Evolutionary conservation across 2,329 filamentous ascomycete genomes (phyloP).

Genomic region (Xylariaceae sp.): DNA sequence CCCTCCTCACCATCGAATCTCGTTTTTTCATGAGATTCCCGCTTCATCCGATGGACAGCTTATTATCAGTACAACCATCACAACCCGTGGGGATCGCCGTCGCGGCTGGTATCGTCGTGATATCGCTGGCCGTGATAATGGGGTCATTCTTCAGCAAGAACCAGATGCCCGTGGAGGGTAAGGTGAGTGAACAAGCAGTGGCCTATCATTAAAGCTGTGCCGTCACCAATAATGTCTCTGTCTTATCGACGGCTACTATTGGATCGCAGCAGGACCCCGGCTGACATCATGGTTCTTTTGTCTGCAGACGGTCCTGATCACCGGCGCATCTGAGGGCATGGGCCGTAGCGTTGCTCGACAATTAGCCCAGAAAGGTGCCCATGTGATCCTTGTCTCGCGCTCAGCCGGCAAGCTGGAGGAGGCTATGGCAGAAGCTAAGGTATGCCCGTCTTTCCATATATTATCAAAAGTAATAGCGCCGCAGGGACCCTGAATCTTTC

Average conservation of each 20-base stretch:
- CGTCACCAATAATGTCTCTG: no score
- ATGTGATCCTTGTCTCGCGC: constrained; percentile 79
- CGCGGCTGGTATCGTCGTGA: constrained; percentile 30
- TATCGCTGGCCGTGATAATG: constrained; percentile 48
- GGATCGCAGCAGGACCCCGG: neutral
- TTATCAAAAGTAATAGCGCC: neutral
- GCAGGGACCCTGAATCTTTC: constrained; percentile 12
- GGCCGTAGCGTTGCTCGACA: constrained; percentile 69
- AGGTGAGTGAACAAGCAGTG: constrained; percentile 46
- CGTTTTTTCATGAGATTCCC: neutral
- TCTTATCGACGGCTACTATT: no score
- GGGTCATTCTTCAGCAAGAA: constrained; percentile 65
- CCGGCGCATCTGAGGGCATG: constrained; percentile 90
- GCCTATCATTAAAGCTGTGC: no score
- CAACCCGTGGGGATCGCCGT: constrained; percentile 21
- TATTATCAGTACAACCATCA: neutral
- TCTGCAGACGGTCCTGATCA: constrained; percentile 74
- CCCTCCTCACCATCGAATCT: neutral
- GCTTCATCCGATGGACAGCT: constrained; percentile 19
- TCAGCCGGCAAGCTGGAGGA: constrained; percentile 67
- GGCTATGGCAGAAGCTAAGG: constrained; percentile 51
- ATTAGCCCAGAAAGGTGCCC: constrained; percentile 77
- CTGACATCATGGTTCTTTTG: constrained; percentile 10
- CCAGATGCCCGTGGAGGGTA: constrained; percentile 77
- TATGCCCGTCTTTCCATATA: constrained; percentile 6